A percentile compares a stretch with the other conserved stretches of the same genome.
phyloP scores from a whole-genome alignment of 805 yeast genomes.

The Priceomyces haplophilus region DNA sequence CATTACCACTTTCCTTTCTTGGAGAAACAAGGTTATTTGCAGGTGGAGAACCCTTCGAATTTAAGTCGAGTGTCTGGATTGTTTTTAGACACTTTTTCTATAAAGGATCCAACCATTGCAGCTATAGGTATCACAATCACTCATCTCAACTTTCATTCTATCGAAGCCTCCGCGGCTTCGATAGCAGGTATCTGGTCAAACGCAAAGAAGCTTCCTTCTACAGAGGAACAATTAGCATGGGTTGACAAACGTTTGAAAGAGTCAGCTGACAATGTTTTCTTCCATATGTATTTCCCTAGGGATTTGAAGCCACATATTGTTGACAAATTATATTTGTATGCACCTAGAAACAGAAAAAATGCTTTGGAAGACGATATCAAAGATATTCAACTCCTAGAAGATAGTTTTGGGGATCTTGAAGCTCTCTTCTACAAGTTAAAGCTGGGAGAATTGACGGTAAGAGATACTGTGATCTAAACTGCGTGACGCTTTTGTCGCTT shows the following conservation, averaged over 20 bases:
- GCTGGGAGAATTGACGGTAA: slow-evolving; percentile 11
- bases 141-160: slow-evolving; percentile 46
- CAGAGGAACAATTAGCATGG: slow-evolving; percentile 38
- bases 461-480: slow-evolving; percentile 7
- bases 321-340: slow-evolving; percentile 22
- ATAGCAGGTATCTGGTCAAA: slow-evolving; percentile 54
- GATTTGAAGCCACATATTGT: slow-evolving; percentile 23
- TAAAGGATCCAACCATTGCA: slow-evolving; percentile 43
- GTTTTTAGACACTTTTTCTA: slow-evolving; percentile 35
- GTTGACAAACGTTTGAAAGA: slow-evolving; percentile 20
- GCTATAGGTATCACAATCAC: slow-evolving; percentile 40
- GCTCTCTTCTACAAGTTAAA: slow-evolving; percentile 11
- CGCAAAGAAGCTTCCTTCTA: slow-evolving; percentile 34
- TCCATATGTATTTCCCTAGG: slow-evolving; percentile 32
- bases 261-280: slow-evolving; percentile 21
- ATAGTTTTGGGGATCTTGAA: slow-evolving; percentile 9
- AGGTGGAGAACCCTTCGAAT: slow-evolving; percentile 23
- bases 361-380: slow-evolving; percentile 23
- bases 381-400: slow-evolving; percentile 11
- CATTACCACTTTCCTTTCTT: slow-evolving; percentile 45
- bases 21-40: slow-evolving; percentile 15
- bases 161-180: slow-evolving; percentile 52
- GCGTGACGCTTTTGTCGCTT: too few species aligned
- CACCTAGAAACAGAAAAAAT: slow-evolving; percentile 27
- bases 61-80: slow-evolving; percentile 37